Evolutionary conservation across 352 stramenopile species (phyloP), one percentile per base, ranked within the genome.

Genomic region (Pythium rhizo-oryzae): DNA sequence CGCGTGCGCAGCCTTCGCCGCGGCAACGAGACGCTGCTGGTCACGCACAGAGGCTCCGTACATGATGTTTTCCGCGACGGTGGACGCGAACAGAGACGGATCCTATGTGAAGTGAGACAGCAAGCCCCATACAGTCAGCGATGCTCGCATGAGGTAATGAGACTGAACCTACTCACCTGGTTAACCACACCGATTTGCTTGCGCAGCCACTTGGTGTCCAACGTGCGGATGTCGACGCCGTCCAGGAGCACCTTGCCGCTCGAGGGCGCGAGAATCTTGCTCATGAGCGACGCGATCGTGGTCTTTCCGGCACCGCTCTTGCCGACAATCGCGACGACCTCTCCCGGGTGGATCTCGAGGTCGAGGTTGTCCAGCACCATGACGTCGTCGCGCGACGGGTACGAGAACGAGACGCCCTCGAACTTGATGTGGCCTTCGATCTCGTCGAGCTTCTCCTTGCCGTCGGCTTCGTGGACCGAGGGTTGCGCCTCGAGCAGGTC

Each of bases 121-220:
- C 23, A 15, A 11, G 4, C 21, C 47, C 16, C 8, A 59, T 8
- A 39, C 0, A 64, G 44, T 41, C 24, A 79, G 67, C 5, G 37
- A 43, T 12, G 8, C 11, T 12, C 11, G 3, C 13, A 18, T 11
- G 37, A 18, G 11, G 13, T 43, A 9, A 12, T 12, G 15, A 43
- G 37, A 43, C 13, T 4, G 30, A 46, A 44, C 3, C 28, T 43
- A 50, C 59, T 39, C 16, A 66, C 59, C 77, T 89, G 90, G 73
- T 92, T 92, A 19, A 97, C 90, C n/a, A 95, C 84, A 28, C 88
- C 88, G 53, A 97, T 95, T 59, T 93, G 84, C 65, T 91, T 85
- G 33, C 89, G 87, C 54, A 96, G 70, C 79, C 80, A 94, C 15
- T 73, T 86, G 15, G 85, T 86, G 62, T 85, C 81, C 7, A 97